A percentile compares a stretch with the other conserved stretches of the same genome.
Evolutionary conservation across 176 grass and related monocot genomes (phyloP).

Genomic region (Cymbopogon citratus): DNA sequence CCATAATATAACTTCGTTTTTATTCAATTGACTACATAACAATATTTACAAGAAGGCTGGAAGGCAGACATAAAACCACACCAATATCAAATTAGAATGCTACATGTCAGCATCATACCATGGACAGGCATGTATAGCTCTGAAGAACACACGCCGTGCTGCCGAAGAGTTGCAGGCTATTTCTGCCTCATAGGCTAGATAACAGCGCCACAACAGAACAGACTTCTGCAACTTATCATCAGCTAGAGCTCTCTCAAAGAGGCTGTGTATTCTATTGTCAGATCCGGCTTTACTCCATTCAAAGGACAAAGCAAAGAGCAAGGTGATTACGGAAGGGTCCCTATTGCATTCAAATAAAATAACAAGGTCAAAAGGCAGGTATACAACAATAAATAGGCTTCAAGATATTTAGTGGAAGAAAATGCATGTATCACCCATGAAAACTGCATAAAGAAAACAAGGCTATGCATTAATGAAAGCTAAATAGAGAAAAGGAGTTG

Average conservation of each 20-base stretch:
- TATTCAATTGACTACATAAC: neutral
- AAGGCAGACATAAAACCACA: neutral
- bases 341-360: conserved; percentile 32
- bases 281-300: conserved; percentile 76
- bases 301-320: conserved; percentile 79
- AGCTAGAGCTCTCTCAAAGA: conserved; percentile 88
- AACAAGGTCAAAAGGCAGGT: conserved; percentile 1
- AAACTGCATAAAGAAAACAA: neutral
- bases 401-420: neutral
- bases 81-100: neutral
- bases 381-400: conserved; percentile 3
- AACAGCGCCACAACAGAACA: conserved; percentile 82
- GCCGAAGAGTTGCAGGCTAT: conserved; percentile 61
- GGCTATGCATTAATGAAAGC: neutral
- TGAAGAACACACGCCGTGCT: conserved; percentile 81
- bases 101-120: conserved; percentile 47
- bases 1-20: neutral
- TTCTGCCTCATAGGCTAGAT: conserved; percentile 75
- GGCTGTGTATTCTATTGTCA: conserved; percentile 72
- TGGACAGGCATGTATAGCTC: conserved; percentile 98
- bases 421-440: neutral
- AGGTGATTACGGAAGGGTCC: conserved; percentile 67
- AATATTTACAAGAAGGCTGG: neutral
- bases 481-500: neutral
- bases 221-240: conserved; percentile 89